Evolutionary conservation across 306 rosid species (phyloP).

Genomic region (Begonia peltatifolia): DNA sequence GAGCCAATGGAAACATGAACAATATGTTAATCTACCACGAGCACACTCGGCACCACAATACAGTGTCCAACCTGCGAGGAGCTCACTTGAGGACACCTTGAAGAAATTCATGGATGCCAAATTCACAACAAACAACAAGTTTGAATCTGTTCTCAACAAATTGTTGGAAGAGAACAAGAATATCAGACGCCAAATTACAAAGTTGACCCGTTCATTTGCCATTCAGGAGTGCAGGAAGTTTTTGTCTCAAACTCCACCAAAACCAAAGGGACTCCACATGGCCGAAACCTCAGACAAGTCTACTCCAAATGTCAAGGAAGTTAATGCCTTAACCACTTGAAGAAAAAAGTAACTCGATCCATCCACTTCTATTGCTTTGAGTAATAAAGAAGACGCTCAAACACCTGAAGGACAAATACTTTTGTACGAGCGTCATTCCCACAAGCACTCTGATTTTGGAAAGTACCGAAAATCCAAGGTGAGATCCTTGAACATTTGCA

Average conservation of each 20-base stretch:
- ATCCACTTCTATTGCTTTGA: not conserved
- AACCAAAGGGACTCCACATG: not conserved
- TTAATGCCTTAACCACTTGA: not conserved
- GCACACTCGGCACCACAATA: too few species aligned
- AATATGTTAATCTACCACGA: too few species aligned
- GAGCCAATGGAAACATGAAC: too few species aligned
- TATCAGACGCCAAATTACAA: not conserved
- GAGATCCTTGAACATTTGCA: not conserved
- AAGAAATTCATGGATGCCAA: slow-evolving; percentile 1
- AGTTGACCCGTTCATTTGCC: not conserved
- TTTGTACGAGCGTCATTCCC: not conserved
- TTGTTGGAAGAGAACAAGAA: not conserved
- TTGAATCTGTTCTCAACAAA: too few species aligned
- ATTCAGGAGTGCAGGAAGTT: not conserved
- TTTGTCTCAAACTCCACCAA: not conserved
- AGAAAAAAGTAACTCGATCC: not conserved
- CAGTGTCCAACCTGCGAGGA: too few species aligned
- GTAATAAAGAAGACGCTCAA: too few species aligned
- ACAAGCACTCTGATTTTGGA: not conserved
- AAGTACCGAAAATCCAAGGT: not conserved
- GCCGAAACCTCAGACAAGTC: not conserved
- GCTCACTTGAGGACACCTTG: too few species aligned
- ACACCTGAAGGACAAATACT: not conserved
- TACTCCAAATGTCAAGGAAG: too few species aligned
- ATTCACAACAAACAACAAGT: too few species aligned